phyloP scores from a whole-genome alignment of 2,329 filamentous ascomycete species.

The Trichoderma koningiopsis region DNA sequence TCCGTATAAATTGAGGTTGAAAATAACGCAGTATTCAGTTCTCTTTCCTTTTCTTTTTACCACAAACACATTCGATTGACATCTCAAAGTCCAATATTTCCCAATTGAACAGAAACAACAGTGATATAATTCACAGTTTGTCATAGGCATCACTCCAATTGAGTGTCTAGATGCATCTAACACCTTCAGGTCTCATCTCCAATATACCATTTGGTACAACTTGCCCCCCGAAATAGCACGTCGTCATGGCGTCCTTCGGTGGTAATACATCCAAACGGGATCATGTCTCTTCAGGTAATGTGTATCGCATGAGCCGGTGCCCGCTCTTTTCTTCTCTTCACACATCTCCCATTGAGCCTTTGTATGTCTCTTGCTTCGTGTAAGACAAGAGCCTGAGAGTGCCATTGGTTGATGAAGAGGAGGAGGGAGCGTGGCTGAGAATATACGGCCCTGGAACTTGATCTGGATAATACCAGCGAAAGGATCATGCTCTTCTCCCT shows the following conservation, averaged over 20 bases:
- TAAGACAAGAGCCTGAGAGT: background rate
- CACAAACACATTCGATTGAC: background rate
- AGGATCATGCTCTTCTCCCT: conserved; percentile 83
- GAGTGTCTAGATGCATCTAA: conserved; percentile 20
- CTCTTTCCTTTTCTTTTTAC: background rate
- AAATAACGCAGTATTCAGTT: conserved; percentile 9
- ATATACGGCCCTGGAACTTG: conserved; percentile 90
- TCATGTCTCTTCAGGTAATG: conserved; percentile 46
- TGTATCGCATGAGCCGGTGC: conserved; percentile 67
- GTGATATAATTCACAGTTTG: conserved; percentile 23
- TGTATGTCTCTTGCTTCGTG: background rate
- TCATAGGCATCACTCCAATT: background rate
- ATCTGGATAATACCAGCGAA: conserved; percentile 99
- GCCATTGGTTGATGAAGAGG: background rate
- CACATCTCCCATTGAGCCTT: background rate
- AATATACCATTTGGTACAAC: conserved; percentile 34
- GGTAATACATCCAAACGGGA: conserved; percentile 43
- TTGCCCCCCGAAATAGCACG: conserved; percentile 27
- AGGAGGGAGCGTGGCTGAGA: conserved; percentile 61
- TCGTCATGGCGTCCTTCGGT: conserved; percentile 40
- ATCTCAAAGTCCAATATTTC: background rate
- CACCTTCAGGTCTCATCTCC: conserved; percentile 11
- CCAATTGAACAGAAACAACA: background rate
- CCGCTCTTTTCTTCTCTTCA: conserved; percentile 30
- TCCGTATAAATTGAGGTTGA: conserved; percentile 17